Evolutionary conservation across 2,329 filamentous ascomycete species (phyloP).

Genomic region (Epichloe sylvatica): DNA sequence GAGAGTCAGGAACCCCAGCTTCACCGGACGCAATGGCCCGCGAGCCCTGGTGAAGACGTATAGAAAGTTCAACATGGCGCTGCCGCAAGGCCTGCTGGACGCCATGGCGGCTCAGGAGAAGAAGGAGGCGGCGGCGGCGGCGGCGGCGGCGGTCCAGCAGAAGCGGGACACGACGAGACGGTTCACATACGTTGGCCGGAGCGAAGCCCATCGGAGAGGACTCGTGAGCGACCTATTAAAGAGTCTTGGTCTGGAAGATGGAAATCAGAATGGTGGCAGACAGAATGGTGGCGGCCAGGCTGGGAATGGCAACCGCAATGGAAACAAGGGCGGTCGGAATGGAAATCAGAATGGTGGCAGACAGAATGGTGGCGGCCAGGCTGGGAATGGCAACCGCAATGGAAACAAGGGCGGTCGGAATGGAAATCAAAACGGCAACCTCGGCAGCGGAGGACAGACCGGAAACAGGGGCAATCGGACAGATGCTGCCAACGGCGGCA

Average conservation of each 20-base stretch:
- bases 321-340: not conserved
- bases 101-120: slow-evolving; percentile 16
- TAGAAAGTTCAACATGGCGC: slow-evolving; percentile 49
- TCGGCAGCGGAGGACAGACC: not conserved
- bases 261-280: not conserved
- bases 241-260: not conserved
- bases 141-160: not conserved
- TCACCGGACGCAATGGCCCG: slow-evolving; percentile 42
- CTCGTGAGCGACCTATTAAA: not conserved
- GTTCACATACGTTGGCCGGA: not conserved
- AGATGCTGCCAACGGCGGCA: not conserved
- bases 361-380: not conserved
- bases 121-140: not conserved
- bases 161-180: not conserved
- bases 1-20: slow-evolving; percentile 40
- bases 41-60: slow-evolving; percentile 51
- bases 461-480: not conserved
- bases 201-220: not conserved
- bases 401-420: not conserved
- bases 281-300: not conserved
- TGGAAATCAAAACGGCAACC: slow-evolving; percentile 29
- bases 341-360: not conserved
- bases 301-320: not conserved
- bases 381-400: not conserved
- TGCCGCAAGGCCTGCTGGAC: slow-evolving; percentile 28